Evolutionary conservation across 139 green algal genomes (phyloP).

Genomic region (Chlorokybus atmophyticus): DNA sequence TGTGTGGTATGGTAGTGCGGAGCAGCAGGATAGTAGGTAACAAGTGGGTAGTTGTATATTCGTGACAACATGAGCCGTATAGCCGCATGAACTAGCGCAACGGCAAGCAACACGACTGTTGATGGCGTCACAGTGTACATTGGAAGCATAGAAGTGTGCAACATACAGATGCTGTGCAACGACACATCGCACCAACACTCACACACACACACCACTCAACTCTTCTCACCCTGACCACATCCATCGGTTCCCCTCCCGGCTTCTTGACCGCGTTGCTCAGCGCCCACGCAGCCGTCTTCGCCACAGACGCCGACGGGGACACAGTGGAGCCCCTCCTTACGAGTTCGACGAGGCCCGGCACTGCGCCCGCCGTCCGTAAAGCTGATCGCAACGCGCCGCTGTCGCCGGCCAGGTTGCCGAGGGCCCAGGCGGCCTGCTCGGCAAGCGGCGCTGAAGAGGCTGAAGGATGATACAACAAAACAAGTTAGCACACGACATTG

Average conservation of each 20-base stretch:
- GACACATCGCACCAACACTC: too few relatives aligned
- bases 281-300: constrained; percentile 20
- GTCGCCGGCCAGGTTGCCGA: constrained; percentile 27
- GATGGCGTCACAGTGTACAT: too few relatives aligned
- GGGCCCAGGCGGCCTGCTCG: constrained; percentile 28
- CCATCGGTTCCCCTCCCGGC: background rate
- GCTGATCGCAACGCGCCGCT: constrained; percentile 6
- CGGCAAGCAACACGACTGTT: too few relatives aligned
- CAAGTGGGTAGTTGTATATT: too few relatives aligned
- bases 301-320: background rate
- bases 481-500: constrained; percentile 1
- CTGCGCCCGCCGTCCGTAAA: constrained; percentile 11
- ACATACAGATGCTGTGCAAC: background rate
- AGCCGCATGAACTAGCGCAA: too few relatives aligned
- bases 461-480: constrained; percentile 1
- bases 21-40: too few relatives aligned
- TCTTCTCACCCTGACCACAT: too few relatives aligned
- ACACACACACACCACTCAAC: too few relatives aligned
- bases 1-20: too few relatives aligned
- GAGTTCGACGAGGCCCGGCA: constrained; percentile 2
- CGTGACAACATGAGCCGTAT: too few relatives aligned
- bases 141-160: background rate
- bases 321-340: background rate
- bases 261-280: constrained; percentile 27
- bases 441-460: constrained; percentile 1